phyloP scores from a whole-genome alignment of 345 rosid species.

The Gossypium sturtianum region DNA sequence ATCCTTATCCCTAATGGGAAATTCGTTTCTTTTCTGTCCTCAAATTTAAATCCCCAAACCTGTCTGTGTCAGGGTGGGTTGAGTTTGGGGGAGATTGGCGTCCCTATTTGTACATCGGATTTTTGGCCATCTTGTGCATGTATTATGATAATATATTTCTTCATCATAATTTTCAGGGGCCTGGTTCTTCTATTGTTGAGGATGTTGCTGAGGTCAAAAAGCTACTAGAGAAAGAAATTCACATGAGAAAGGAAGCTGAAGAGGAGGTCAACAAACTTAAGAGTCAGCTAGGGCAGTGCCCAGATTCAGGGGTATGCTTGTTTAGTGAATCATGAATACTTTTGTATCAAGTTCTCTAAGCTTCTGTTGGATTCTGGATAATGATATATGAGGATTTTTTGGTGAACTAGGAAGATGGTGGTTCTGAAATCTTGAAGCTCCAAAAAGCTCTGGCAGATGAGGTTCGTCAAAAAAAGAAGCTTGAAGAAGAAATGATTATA shows the following conservation, averaged over 20 bases:
- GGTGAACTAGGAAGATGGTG: conserved; percentile 51
- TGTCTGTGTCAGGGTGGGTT: no score
- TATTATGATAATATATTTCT: background rate
- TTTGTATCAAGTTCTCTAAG: background rate
- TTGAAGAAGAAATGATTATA: conserved; percentile 71
- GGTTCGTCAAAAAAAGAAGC: conserved; percentile 61
- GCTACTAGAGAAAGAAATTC: conserved; percentile 58
- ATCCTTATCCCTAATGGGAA: background rate
- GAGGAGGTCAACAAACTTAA: conserved; percentile 66
- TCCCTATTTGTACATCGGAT: background rate
- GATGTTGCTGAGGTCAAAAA: conserved; percentile 56
- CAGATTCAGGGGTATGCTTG: conserved; percentile 57
- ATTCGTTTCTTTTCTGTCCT: background rate
- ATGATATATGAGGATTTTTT: conserved; percentile 15
- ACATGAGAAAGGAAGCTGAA: conserved; percentile 55
- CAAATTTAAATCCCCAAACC: background rate
- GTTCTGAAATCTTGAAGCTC: conserved; percentile 63
- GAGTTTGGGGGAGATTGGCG: background rate
- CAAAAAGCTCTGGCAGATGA: conserved; percentile 77
- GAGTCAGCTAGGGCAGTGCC: conserved; percentile 48
- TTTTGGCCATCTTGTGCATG: background rate
- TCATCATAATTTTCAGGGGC: conserved; percentile 29
- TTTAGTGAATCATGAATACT: background rate
- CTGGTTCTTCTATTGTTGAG: conserved; percentile 29
- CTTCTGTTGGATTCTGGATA: background rate